Percentiles rank a stretch among this genome's conserved stretches.
Evolutionary conservation across 257 asterid species (phyloP).

Genomic region (Pogostemon cablin): DNA sequence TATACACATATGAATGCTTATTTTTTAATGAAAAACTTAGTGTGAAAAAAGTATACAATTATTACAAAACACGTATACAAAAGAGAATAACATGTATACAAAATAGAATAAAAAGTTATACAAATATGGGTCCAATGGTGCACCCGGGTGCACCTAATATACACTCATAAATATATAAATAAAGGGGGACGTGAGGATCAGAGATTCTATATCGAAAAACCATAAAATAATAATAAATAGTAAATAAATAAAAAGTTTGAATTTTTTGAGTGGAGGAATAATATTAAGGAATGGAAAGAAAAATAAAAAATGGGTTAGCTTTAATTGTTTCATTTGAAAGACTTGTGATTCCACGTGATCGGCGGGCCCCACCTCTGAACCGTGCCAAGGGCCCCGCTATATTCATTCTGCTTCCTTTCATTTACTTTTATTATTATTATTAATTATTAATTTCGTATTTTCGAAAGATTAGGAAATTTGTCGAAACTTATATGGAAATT

Average conservation of each 20-base stretch:
- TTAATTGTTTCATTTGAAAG: conserved; percentile 38
- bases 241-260: background rate
- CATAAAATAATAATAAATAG: background rate
- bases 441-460: background rate
- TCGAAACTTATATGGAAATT: background rate
- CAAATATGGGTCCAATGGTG: too few relatives aligned
- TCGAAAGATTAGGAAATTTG: too few relatives aligned
- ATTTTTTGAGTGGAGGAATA: conserved; percentile 28
- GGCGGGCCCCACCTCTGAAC: conserved; percentile 51
- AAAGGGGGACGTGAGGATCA: too few relatives aligned
- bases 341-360: conserved; percentile 60
- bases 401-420: conserved; percentile 43
- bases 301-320: conserved; percentile 21
- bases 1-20: too few relatives aligned
- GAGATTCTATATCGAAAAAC: background rate
- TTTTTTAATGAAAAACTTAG: too few relatives aligned
- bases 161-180: too few relatives aligned
- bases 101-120: too few relatives aligned
- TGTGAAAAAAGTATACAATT: too few relatives aligned
- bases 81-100: too few relatives aligned
- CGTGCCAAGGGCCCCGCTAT: conserved; percentile 43
- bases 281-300: conserved; percentile 9
- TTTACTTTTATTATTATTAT: conserved; percentile 32
- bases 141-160: too few relatives aligned
- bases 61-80: too few relatives aligned